These are phyloP conservation scores for Mortierella sp. DNA, from an alignment of 371 early-diverging fungal genomes.

Conservation along the genomic window DNA sequence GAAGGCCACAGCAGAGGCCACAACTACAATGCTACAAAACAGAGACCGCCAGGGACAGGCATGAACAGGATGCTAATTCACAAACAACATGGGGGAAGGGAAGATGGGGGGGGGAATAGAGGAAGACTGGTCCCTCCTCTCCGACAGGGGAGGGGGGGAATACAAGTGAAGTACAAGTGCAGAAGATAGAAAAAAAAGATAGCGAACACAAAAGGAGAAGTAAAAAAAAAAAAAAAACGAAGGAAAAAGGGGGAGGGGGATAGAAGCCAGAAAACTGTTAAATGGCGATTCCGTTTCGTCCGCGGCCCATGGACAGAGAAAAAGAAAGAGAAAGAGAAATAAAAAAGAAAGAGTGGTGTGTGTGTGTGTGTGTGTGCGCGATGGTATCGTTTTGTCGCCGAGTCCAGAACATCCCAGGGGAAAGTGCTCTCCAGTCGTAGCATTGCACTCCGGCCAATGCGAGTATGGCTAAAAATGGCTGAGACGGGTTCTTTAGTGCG, in stretches of 20 bases:
- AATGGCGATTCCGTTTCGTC: too few species aligned
- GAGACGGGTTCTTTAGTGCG: constrained; percentile 12
- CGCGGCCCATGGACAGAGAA: too few species aligned
- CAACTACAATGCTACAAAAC: too few species aligned
- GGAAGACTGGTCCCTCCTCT: too few species aligned
- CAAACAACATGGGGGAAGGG: too few species aligned
- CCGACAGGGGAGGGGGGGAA: too few species aligned
- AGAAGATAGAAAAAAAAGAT: neutral
- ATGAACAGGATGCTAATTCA: too few species aligned
- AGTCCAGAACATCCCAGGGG: neutral
- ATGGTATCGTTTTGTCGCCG: neutral
- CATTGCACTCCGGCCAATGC: neutral
- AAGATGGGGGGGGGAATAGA: too few species aligned
- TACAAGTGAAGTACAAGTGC: neutral
- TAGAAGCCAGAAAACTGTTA: neutral
- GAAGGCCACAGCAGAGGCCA: too few species aligned
- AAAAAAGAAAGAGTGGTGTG: neutral
- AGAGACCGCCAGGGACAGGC: too few species aligned
- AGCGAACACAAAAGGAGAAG: neutral
- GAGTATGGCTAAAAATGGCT: too few species aligned
- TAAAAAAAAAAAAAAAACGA: neutral
- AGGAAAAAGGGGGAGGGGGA: too few species aligned
- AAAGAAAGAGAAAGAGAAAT: constrained; percentile 7
- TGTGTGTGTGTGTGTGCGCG: neutral
- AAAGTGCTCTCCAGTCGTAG: neutral